Conservation (phyloP, 2,329 filamentous ascomycete genomes). For the Diaporthe capsici region DNA sequence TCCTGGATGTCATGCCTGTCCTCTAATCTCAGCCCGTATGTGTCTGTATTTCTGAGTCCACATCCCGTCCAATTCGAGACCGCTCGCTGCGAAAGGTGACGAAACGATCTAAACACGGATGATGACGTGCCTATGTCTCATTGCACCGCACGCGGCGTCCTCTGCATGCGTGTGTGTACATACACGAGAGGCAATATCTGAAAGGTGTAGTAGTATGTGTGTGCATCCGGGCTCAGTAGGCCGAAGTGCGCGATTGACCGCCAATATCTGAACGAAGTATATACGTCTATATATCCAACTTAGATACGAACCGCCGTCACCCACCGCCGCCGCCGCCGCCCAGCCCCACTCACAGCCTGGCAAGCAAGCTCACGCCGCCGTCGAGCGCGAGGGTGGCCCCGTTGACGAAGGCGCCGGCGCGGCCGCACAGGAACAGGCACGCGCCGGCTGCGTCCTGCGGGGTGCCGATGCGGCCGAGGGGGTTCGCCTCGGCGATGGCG, state of each 20-base stretch:
- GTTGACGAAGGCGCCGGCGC: conserved; percentile 77
- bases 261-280: background rate
- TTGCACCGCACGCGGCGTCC: background rate
- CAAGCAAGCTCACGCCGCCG: conserved; percentile 64
- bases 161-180: background rate
- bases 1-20: too few relatives aligned
- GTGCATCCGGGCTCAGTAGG: background rate
- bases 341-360: conserved; percentile 57
- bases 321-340: background rate
- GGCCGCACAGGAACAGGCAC: conserved; percentile 77
- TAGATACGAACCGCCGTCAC: too few relatives aligned
- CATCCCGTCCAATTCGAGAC: too few relatives aligned
- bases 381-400: conserved; percentile 75
- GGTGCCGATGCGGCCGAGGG: conserved; percentile 76
- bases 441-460: conserved; percentile 79
- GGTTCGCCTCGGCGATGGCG: conserved; percentile 70
- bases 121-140: background rate
- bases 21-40: too few relatives aligned
- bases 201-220: too few relatives aligned
- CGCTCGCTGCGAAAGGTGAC: background rate
- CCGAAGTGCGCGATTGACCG: too few relatives aligned
- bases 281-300: background rate
- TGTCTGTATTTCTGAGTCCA: too few relatives aligned
- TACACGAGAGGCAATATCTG: background rate
- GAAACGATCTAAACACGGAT: too few relatives aligned